Evolutionary conservation across 306 rosid species (phyloP).

Genomic region (Vicia sativa): DNA sequence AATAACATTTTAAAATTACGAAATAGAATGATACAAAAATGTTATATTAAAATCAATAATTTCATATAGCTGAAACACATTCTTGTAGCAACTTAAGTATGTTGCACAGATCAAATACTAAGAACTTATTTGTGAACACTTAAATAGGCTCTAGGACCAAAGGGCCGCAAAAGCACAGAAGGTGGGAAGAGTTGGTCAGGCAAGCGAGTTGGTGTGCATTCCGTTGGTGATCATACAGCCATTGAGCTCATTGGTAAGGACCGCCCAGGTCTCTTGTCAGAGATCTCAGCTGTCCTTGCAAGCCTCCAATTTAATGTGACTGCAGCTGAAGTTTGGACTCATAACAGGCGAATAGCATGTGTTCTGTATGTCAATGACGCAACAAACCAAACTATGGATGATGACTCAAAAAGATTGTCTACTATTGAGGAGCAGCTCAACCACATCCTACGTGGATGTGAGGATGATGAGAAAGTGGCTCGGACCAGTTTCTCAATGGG

Average conservation of each 20-base stretch:
- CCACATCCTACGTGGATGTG: constrained; percentile 62
- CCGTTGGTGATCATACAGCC: constrained; percentile 62
- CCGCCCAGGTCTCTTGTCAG: constrained; percentile 80
- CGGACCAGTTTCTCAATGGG: constrained; percentile 69
- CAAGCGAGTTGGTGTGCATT: constrained; percentile 61
- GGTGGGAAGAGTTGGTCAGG: constrained; percentile 56
- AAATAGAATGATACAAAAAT: neutral
- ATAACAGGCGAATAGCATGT: constrained; percentile 68
- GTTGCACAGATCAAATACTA: constrained; percentile 25
- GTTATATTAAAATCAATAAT: neutral
- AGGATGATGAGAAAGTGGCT: constrained; percentile 62
- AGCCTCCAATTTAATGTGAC: constrained; percentile 64
- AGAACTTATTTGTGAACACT: constrained; percentile 32
- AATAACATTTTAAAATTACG: neutral
- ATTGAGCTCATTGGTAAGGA: constrained; percentile 75
- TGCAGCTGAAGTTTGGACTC: constrained; percentile 86
- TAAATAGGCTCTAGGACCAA: constrained; percentile 78
- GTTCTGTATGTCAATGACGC: constrained; percentile 67
- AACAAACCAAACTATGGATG: constrained; percentile 45
- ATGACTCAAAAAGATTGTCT: constrained; percentile 52
- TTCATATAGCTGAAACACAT: neutral
- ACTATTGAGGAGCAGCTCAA: constrained; percentile 73
- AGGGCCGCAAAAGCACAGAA: constrained; percentile 54
- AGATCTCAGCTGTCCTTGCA: constrained; percentile 75
- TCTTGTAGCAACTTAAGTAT: neutral